Evolutionary conservation across 2,329 filamentous ascomycete genomes (phyloP).

Genomic region (Cadophora gregata): DNA sequence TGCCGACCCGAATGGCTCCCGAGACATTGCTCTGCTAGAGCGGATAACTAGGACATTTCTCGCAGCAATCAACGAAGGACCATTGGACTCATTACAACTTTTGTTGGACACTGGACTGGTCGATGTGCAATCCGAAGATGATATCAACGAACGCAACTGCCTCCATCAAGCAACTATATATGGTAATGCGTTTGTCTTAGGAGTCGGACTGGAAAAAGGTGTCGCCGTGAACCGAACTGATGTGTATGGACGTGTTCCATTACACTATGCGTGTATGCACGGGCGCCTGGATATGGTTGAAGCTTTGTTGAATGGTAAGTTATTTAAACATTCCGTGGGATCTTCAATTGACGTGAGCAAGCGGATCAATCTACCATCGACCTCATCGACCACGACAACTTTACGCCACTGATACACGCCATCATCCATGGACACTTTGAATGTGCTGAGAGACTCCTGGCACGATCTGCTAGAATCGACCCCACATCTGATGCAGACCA

Average conservation of each 20-base stretch:
- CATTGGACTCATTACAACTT: conserved; percentile 74
- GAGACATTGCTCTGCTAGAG: conserved; percentile 66
- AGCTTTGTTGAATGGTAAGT: conserved; percentile 68
- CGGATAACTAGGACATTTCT: conserved; percentile 90
- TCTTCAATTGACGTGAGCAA: conserved; percentile 42
- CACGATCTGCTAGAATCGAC: conserved; percentile 81
- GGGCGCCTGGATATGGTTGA: conserved; percentile 85
- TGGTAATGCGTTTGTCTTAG: conserved; percentile 79
- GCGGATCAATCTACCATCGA: conserved; percentile 79
- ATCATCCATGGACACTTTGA: conserved; percentile 86
- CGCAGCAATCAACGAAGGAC: conserved; percentile 84
- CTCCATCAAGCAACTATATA: conserved; percentile 97
- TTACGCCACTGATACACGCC: conserved; percentile 92
- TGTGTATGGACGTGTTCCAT: conserved; percentile 89
- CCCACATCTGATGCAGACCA: conserved; percentile 87
- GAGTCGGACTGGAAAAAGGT: conserved; percentile 73
- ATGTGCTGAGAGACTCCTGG: conserved; percentile 80
- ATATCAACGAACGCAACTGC: conserved; percentile 97
- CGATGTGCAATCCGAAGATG: conserved; percentile 91
- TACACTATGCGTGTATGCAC: conserved; percentile 97
- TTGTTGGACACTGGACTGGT: conserved; percentile 83
- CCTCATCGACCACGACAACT: conserved; percentile 93
- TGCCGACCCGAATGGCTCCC: conserved; percentile 61
- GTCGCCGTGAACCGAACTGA: conserved; percentile 84
- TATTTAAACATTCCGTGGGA: neutral